Conservation (phyloP, 1,284 basidiomycete species). For the Lignosus rhinocerotis region DNA sequence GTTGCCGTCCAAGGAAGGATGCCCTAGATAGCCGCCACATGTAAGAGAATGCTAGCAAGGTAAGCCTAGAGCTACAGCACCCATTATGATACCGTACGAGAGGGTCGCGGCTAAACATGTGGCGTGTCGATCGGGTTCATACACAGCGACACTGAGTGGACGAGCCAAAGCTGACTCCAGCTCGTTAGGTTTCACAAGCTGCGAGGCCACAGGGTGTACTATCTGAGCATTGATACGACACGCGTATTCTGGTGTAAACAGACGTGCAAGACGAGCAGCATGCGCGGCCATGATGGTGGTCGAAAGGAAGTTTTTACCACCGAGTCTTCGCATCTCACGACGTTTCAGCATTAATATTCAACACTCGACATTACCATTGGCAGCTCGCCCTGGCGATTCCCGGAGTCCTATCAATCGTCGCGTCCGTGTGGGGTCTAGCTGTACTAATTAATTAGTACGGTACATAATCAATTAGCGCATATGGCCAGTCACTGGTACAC, state of each 20-base stretch:
- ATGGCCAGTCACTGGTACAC: too few relatives aligned
- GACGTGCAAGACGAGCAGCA: slow-evolving; percentile 30
- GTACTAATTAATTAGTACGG: too few relatives aligned
- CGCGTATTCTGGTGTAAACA: slow-evolving; percentile 37
- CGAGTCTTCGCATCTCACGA: too few relatives aligned
- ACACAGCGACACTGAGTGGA: slow-evolving; percentile 32
- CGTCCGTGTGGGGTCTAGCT: too few relatives aligned
- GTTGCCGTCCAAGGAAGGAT: slow-evolving; percentile 33
- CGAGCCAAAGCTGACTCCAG: slow-evolving; percentile 35
- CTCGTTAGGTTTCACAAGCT: slow-evolving; percentile 39
- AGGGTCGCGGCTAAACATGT: slow-evolving; percentile 29
- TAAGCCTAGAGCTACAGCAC: slow-evolving; percentile 1
- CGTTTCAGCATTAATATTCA: too few relatives aligned
- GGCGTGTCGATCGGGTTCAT: slow-evolving; percentile 33
- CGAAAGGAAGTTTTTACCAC: too few relatives aligned
- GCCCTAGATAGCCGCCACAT: slow-evolving; percentile 14
- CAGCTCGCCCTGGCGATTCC: too few relatives aligned
- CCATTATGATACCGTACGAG: slow-evolving; percentile 30
- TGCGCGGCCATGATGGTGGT: slow-evolving; percentile 9
- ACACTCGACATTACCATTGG: too few relatives aligned
- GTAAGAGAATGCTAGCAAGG: neutral
- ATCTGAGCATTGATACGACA: slow-evolving; percentile 37
- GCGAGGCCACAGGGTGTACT: slow-evolving; percentile 32
- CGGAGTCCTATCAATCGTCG: too few relatives aligned
- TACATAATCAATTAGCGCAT: too few relatives aligned